Conservation (phyloP, 768 basidiomycete species). For the Podaxis sp. region DNA sequence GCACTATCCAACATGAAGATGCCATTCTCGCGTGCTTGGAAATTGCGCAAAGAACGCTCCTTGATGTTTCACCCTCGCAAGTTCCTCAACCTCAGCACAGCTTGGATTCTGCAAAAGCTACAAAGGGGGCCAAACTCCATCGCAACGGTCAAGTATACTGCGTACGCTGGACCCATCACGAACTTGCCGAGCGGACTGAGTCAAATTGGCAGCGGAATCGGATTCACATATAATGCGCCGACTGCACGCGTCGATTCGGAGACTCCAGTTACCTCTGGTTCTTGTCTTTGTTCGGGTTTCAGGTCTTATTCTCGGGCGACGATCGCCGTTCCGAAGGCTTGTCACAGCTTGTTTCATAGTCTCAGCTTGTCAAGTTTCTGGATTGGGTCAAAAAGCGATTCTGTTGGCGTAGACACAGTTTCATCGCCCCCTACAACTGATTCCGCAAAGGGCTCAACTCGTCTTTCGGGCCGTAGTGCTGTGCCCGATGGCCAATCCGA, state of each 20-base stretch:
- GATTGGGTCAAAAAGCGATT: slow-evolving; percentile 14
- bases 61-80: slow-evolving; percentile 28
- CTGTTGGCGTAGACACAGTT: neutral
- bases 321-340: slow-evolving; percentile 19
- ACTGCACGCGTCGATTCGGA: slow-evolving; percentile 13
- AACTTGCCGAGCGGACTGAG: slow-evolving; percentile 46
- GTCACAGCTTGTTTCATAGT: slow-evolving; percentile 23
- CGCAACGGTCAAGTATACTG: slow-evolving; percentile 31
- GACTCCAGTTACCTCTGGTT: neutral
- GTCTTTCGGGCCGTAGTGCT: neutral
- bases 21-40: slow-evolving; percentile 29
- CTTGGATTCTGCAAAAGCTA: slow-evolving; percentile 40
- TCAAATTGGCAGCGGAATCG: slow-evolving; percentile 53
- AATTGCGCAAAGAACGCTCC: slow-evolving; percentile 39
- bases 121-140: slow-evolving; percentile 29
- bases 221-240: slow-evolving; percentile 43
- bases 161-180: slow-evolving; percentile 25
- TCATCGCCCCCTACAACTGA: neutral
- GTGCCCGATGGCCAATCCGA: neutral
- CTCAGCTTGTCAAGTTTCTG: slow-evolving; percentile 20
- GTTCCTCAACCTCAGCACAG: slow-evolving; percentile 31
- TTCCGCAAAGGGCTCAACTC: neutral
- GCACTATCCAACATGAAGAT: slow-evolving; percentile 24
- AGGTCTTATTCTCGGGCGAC: slow-evolving; percentile 14
- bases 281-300: slow-evolving; percentile 9